A percentile compares a stretch with the other conserved stretches of the same genome.
Evolutionary conservation across 306 rosid genomes (phyloP).

Genomic region (Psophocarpus tetragonolobus): DNA sequence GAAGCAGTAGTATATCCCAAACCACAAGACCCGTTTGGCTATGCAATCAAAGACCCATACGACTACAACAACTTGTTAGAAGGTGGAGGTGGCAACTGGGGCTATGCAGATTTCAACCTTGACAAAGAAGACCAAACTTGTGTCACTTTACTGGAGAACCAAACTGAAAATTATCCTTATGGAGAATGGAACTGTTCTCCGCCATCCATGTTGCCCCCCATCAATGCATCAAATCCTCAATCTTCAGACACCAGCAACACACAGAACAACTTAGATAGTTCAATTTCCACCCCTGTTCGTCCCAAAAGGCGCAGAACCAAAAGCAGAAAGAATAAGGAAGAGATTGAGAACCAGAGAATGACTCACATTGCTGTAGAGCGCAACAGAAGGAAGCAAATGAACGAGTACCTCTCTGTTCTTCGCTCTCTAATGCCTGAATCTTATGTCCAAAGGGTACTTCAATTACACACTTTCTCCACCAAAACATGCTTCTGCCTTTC

Average conservation of each 20-base stretch:
- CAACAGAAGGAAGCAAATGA: slow-evolving; percentile 93
- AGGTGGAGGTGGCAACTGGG: slow-evolving; percentile 37
- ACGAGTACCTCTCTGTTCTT: slow-evolving; percentile 88
- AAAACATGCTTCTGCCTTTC: not conserved
- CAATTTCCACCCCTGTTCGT: slow-evolving; percentile 40
- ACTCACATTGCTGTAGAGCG: slow-evolving; percentile 98
- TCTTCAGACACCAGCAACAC: slow-evolving; percentile 38
- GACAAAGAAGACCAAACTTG: slow-evolving; percentile 33
- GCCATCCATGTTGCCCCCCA: slow-evolving; percentile 32
- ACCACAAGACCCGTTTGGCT: slow-evolving; percentile 64
- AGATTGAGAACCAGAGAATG: slow-evolving; percentile 95
- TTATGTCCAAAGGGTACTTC: slow-evolving; percentile 85
- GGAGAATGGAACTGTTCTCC: slow-evolving; percentile 47
- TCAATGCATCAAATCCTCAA: slow-evolving; percentile 37
- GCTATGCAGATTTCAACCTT: slow-evolving; percentile 29
- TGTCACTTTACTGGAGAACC: slow-evolving; percentile 51
- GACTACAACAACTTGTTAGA: slow-evolving; percentile 37
- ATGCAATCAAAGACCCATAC: slow-evolving; percentile 48
- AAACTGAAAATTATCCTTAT: slow-evolving; percentile 46
- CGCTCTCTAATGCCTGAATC: slow-evolving; percentile 89
- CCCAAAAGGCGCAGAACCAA: slow-evolving; percentile 70
- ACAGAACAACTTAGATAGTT: slow-evolving; percentile 35
- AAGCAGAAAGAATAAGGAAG: slow-evolving; percentile 76
- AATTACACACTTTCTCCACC: not conserved
- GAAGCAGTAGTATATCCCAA: slow-evolving; percentile 78